These are phyloP conservation scores for Parsonsia alboflavescens DNA, from an alignment of 257 asterid genomes.

Conservation along the genomic window DNA sequence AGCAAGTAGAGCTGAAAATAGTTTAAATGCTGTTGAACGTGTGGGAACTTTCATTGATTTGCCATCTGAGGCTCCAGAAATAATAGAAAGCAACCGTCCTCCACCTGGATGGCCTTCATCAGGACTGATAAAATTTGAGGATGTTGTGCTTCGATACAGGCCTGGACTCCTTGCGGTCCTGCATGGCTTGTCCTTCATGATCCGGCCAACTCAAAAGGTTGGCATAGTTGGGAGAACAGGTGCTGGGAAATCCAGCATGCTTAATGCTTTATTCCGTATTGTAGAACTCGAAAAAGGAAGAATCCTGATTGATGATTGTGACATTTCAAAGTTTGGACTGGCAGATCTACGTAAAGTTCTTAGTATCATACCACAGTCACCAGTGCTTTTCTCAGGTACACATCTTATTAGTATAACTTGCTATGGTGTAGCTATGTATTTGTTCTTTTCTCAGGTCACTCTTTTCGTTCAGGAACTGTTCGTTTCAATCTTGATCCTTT, in stretches of 20 bases:
- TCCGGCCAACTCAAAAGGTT: constrained; percentile 71
- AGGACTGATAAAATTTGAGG: constrained; percentile 65
- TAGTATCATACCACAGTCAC: constrained; percentile 87
- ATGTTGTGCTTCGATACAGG: constrained; percentile 69
- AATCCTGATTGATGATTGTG: constrained; percentile 68
- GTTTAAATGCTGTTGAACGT: constrained; percentile 84
- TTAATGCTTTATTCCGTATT: constrained; percentile 76
- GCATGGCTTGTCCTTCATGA: constrained; percentile 64
- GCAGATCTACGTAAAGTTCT: constrained; percentile 78
- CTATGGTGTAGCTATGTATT: background rate
- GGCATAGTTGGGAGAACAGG: constrained; percentile 95
- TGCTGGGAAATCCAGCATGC: constrained; percentile 94
- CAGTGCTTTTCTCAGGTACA: constrained; percentile 90
- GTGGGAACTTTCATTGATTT: constrained; percentile 78
- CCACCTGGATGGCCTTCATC: constrained; percentile 90
- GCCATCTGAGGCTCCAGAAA: constrained; percentile 61
- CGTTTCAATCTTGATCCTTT: constrained; percentile 92
- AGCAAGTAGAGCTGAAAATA: constrained; percentile 83
- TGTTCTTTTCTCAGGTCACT: background rate
- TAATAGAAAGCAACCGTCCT: constrained; percentile 63
- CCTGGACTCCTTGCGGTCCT: constrained; percentile 89
- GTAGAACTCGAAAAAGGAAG: constrained; percentile 76
- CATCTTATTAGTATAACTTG: background rate
- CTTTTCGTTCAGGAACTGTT: constrained; percentile 44
- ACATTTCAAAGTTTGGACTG: constrained; percentile 69